These are phyloP conservation scores for Monilinia fructicola DNA, from an alignment of 2,329 filamentous ascomycete species.

Conservation along the genomic window DNA sequence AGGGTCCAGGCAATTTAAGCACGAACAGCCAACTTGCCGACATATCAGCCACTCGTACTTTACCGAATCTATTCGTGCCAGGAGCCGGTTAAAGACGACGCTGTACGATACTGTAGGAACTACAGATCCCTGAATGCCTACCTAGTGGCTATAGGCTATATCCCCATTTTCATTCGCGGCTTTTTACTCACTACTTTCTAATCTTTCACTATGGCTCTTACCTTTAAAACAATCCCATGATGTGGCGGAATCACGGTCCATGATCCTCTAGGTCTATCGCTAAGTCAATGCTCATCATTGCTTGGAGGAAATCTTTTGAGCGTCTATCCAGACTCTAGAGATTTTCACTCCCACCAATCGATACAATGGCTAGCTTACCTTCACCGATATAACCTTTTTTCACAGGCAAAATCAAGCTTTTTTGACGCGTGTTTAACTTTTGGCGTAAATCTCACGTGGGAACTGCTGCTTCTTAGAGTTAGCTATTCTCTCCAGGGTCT, in stretches of 20 bases:
- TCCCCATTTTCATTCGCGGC: conserved; percentile 1
- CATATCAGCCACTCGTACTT: too few relatives aligned
- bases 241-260: not conserved
- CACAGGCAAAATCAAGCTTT: too few relatives aligned
- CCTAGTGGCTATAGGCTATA: not conserved
- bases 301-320: conserved; percentile 9
- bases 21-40: not conserved
- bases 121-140: not conserved
- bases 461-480: not conserved
- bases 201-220: not conserved
- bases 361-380: not conserved
- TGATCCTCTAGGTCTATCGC: not conserved
- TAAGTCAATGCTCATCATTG: not conserved
- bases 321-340: not conserved
- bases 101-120: not conserved
- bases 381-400: not conserved
- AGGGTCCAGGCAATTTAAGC: not conserved
- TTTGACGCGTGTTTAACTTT: not conserved
- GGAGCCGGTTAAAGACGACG: not conserved
- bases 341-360: conserved; percentile 8
- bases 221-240: not conserved
- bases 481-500: not conserved
- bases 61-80: too few relatives aligned
- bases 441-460: not conserved
- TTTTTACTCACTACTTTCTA: not conserved